A percentile compares a stretch with the other conserved stretches of the same genome.
Evolutionary conservation across 371 early-diverging fungal genomes (phyloP).

Genomic region (Catenaria anguillulae): DNA sequence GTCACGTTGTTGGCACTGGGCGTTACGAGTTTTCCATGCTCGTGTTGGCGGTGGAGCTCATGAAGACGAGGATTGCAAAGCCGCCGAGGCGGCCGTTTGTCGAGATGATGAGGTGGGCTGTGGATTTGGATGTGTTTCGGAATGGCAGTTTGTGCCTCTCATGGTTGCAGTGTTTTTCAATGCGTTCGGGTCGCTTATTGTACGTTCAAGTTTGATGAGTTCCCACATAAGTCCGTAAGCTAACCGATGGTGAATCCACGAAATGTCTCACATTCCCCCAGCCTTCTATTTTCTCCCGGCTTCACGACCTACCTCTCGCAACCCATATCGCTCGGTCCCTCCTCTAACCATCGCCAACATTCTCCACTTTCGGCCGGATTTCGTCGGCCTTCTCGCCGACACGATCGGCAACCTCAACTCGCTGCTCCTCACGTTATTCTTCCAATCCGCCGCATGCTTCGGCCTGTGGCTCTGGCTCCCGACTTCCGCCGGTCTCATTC

Average conservation of each 20-base stretch:
- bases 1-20: slow-evolving; percentile 55
- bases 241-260: too few species aligned
- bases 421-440: slow-evolving; percentile 16
- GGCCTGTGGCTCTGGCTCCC: slow-evolving; percentile 45
- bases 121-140: slow-evolving; percentile 15
- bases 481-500: slow-evolving; percentile 25
- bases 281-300: too few species aligned
- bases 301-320: too few species aligned
- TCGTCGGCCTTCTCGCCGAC: slow-evolving; percentile 18
- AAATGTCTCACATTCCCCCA: too few species aligned
- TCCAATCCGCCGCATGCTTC: slow-evolving; percentile 28
- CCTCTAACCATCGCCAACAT: slow-evolving; percentile 23
- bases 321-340: slow-evolving; percentile 4
- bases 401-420: slow-evolving; percentile 41
- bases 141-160: slow-evolving; percentile 15
- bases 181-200: neutral
- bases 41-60: slow-evolving; percentile 27
- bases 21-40: slow-evolving; percentile 38
- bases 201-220: neutral
- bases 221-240: too few species aligned
- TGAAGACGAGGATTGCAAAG: slow-evolving; percentile 25
- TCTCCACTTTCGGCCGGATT: slow-evolving; percentile 19
- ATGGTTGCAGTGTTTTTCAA: slow-evolving; percentile 11
- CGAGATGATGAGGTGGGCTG: slow-evolving; percentile 14
- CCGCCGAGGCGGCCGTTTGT: neutral